phyloP scores from a whole-genome alignment of 202 grass and related monocot species.

The Zizania palustris region DNA sequence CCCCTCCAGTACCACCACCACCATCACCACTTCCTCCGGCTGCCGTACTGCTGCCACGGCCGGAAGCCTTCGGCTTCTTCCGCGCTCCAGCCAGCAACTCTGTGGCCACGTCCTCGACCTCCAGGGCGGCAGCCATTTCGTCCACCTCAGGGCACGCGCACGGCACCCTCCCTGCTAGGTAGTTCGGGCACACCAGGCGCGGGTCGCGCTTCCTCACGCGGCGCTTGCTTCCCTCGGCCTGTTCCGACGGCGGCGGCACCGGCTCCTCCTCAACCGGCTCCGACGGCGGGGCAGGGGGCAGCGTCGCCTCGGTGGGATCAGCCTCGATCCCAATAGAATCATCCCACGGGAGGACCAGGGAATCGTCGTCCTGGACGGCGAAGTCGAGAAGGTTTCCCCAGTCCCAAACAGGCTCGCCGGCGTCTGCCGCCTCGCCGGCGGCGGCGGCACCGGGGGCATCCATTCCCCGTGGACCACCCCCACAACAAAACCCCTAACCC shows the following conservation, averaged over 20 bases:
- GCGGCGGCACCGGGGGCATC: slow-evolving; percentile 40
- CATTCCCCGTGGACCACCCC: slow-evolving; percentile 37
- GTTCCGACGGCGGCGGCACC: background rate
- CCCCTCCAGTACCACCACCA: too few species aligned
- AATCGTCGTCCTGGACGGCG: slow-evolving; percentile 52
- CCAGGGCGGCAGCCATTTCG: slow-evolving; percentile 57
- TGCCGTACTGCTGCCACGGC: slow-evolving; percentile 17
- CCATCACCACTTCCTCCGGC: background rate
- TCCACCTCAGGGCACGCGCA: slow-evolving; percentile 95
- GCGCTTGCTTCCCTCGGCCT: slow-evolving; percentile 15
- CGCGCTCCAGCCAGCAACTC: slow-evolving; percentile 56
- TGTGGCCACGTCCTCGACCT: slow-evolving; percentile 55
- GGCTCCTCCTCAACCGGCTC: slow-evolving; percentile 6
- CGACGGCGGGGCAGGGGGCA: slow-evolving; percentile 18
- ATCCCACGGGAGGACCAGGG: too few species aligned
- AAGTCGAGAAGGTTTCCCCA: slow-evolving; percentile 84
- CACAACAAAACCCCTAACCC: slow-evolving; percentile 46
- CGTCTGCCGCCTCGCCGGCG: slow-evolving; percentile 27
- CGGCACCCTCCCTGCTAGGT: slow-evolving; percentile 79
- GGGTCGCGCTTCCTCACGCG: slow-evolving; percentile 89
- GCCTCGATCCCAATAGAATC: slow-evolving; percentile 24
- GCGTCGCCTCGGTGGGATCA: slow-evolving; percentile 23
- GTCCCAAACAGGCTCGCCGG: slow-evolving; percentile 57
- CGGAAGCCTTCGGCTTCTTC: slow-evolving; percentile 59
- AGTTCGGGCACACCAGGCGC: slow-evolving; percentile 91